Evolutionary conservation across 345 rosid species (phyloP), one percentile per base, ranked within the genome.

Genomic region (Aurinia saxatilis): DNA sequence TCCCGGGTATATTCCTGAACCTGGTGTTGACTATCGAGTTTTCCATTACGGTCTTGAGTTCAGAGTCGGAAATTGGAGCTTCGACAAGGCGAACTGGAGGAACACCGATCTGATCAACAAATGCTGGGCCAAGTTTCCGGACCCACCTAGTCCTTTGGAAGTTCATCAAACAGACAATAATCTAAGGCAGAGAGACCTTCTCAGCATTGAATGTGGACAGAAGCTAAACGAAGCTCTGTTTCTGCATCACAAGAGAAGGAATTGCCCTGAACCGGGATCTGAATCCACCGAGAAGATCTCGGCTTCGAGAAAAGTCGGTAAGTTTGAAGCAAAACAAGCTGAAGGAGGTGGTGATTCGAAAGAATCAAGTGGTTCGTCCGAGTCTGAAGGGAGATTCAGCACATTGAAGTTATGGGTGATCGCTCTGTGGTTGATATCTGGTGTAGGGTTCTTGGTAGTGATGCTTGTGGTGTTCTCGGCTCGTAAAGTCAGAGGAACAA

Each of bases 61-160:
- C 68, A 73, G 68, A 68, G 96, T 90, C 11, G 97, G 96, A 53
- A 84, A 83, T 17, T 93, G 97, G 97, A 93, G 97, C 78, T 93
- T 93, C 50, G 97, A 93, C 57, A 93, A 90, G 79, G 99, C 99
- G 10, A 83, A 86, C 0, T 90, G 92, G 96, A 86, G 99, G 77
- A 84, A 84, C 50, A 66, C 59, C 1, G 97, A 87, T 46, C 19
- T 90, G 71, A 86, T 84, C 62, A 90, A 86, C 70, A 75, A 68
- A 57, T 93, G 99, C 71, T 84, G 97, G 96, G 83, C 84, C 58
- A 84, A 75, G 71, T 93, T 93, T 76, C 99, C 96, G 1, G 91
- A 85, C 65, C 96, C 96, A 10, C 99, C 99, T 2, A 78, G 66
- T 52, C 81, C 87, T 57, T 77, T 81, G 5, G 68, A 79, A 9